Conservation (phyloP, 768 basidiomycete genomes). For the Suillus spraguei region DNA sequence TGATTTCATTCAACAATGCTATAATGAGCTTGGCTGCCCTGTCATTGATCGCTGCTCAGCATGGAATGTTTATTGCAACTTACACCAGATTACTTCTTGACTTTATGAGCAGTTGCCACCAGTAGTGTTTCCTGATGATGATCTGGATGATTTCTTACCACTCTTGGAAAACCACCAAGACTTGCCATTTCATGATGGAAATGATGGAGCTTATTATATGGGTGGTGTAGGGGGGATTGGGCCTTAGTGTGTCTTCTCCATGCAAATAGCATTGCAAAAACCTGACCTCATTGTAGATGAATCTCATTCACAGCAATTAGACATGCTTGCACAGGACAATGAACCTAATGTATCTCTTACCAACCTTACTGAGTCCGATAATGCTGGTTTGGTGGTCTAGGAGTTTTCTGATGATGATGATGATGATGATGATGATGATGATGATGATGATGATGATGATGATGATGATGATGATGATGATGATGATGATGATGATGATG, state of each 20-base stretch:
- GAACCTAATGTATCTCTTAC: background rate
- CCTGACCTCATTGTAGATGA: background rate
- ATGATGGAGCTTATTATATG: slow-evolving; percentile 20
- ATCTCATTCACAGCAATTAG: background rate
- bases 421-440: too few relatives aligned
- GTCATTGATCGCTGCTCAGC: background rate
- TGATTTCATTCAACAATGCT: background rate
- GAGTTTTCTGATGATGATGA: background rate
- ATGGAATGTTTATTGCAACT: background rate
- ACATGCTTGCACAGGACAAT: background rate
- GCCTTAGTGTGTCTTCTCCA: background rate
- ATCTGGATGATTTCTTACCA: background rate
- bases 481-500: too few relatives aligned
- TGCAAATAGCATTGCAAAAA: background rate
- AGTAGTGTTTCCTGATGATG: background rate
- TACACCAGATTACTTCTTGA: background rate
- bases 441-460: too few relatives aligned
- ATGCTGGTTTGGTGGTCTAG: slow-evolving; percentile 8
- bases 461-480: too few relatives aligned
- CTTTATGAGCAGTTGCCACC: background rate
- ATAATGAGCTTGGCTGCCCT: background rate
- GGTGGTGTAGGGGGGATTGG: slow-evolving; percentile 6
- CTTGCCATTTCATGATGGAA: slow-evolving; percentile 13
- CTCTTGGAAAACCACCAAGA: slow-evolving; percentile 13
- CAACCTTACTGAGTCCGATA: background rate